These are phyloP conservation scores for Phytophthora uliginosa DNA, from an alignment of 352 stramenopile species.

Conservation along the genomic window DNA sequence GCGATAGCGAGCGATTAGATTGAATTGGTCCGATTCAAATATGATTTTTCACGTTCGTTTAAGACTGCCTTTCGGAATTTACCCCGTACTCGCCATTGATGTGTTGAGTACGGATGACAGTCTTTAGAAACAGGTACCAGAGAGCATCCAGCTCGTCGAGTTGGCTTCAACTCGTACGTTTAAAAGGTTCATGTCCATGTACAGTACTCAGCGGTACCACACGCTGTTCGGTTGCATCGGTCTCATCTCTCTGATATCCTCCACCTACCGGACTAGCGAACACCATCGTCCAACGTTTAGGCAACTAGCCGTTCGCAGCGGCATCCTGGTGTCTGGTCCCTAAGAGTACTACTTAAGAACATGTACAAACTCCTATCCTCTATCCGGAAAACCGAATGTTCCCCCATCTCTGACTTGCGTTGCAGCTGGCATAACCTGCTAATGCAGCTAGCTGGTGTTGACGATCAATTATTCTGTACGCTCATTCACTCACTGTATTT, in stretches of 20 bases:
- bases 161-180: not conserved
- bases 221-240: not conserved
- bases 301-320: too few species aligned
- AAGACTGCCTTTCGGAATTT: not conserved
- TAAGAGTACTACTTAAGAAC: too few species aligned
- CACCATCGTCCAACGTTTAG: not conserved
- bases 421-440: too few species aligned
- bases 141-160: not conserved
- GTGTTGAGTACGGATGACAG: not conserved
- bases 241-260: not conserved
- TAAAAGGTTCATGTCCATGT: not conserved
- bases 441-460: too few species aligned
- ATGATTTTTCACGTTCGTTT: not conserved
- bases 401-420: too few species aligned
- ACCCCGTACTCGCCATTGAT: not conserved
- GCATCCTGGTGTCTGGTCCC: too few species aligned
- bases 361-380: too few species aligned
- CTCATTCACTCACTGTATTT: too few species aligned
- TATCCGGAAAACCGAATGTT: too few species aligned
- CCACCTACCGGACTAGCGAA: not conserved
- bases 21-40: not conserved
- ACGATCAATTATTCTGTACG: too few species aligned
- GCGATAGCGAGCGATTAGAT: constrained; percentile 4
- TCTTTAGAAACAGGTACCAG: not conserved
- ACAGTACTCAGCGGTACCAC: not conserved